Conservation (phyloP, 2,329 filamentous ascomycete species). For the Cladosporium halotolerans region DNA sequence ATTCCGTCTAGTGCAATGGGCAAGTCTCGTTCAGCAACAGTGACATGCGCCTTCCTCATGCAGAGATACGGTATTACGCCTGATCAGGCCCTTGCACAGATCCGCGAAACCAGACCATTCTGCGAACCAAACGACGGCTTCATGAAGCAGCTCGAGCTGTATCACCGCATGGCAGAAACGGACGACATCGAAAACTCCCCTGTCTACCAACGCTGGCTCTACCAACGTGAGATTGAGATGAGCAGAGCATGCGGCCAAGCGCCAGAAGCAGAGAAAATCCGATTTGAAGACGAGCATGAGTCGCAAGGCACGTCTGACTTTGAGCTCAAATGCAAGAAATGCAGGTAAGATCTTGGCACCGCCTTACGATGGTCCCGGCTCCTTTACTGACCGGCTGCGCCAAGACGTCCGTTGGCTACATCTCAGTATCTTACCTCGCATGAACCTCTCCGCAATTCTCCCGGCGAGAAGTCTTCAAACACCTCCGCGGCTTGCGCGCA, state of each 20-base stretch:
- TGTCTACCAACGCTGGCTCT: conserved; percentile 73
- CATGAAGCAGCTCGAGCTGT: conserved; percentile 80
- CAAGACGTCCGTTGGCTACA: conserved; percentile 55
- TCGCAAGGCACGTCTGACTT: conserved; percentile 36
- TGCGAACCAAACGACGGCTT: conserved; percentile 90
- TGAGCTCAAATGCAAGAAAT: conserved; percentile 84
- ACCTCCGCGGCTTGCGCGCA: conserved; percentile 61
- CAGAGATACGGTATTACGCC: conserved; percentile 46
- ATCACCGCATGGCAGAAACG: conserved; percentile 65
- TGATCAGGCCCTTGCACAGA: conserved; percentile 60
- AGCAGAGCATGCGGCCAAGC: conserved; percentile 70
- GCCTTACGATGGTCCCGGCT: not conserved
- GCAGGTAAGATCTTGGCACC: conserved; percentile 52
- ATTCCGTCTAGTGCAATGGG: conserved; percentile 72
- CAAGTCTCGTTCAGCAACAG: conserved; percentile 83
- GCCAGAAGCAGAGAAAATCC: conserved; percentile 66
- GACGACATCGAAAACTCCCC: conserved; percentile 62
- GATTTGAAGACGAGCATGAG: conserved; percentile 68
- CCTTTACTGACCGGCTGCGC: not conserved
- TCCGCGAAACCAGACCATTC: conserved; percentile 65
- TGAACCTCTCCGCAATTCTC: conserved; percentile 23
- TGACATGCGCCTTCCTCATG: conserved; percentile 80
- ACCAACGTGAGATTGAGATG: conserved; percentile 58
- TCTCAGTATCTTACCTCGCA: conserved; percentile 65
- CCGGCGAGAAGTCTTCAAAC: conserved; percentile 20